Percentiles rank a stretch among this genome's conserved stretches.
Conservation (phyloP, 257 asterid species). For the Verbascum thapsus region DNA sequence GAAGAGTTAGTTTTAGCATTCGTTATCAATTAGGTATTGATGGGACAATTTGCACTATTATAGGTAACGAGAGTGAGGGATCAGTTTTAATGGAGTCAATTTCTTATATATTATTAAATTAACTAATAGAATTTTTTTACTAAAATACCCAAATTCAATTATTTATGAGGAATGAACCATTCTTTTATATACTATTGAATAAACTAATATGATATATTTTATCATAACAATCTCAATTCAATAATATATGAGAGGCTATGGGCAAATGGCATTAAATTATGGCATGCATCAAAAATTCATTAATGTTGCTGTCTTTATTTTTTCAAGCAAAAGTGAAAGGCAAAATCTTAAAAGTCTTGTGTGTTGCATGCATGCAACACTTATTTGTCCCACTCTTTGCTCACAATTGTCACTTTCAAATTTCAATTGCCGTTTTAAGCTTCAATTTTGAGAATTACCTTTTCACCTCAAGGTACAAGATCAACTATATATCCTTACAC, state of each 20-base stretch:
- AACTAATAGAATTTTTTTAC: too few species aligned
- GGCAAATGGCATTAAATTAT: constrained; percentile 36
- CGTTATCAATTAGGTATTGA: constrained; percentile 38
- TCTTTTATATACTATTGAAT: too few species aligned
- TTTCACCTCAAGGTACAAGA: too few species aligned
- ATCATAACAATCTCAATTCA: too few species aligned
- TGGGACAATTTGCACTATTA: constrained; percentile 34
- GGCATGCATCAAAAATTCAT: constrained; percentile 19
- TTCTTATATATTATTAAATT: too few species aligned
- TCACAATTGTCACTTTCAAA: constrained; percentile 36
- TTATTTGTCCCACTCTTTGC: constrained; percentile 36
- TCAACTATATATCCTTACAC: too few species aligned
- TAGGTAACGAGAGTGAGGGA: too few species aligned
- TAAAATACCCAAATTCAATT: too few species aligned
- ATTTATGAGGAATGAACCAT: too few species aligned
- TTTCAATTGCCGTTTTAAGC: constrained; percentile 27
- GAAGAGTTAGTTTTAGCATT: constrained; percentile 29
- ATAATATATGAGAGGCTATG: too few species aligned
- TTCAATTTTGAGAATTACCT: background rate
- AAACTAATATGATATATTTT: too few species aligned
- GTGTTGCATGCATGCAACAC: constrained; percentile 39
- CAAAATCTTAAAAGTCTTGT: constrained; percentile 17
- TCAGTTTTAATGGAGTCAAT: too few species aligned
- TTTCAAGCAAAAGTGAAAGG: constrained; percentile 29
- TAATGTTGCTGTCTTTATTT: constrained; percentile 20